Conservation (phyloP, 2,329 filamentous ascomycete species). For the Phyllosticta paracitricarpa region DNA sequence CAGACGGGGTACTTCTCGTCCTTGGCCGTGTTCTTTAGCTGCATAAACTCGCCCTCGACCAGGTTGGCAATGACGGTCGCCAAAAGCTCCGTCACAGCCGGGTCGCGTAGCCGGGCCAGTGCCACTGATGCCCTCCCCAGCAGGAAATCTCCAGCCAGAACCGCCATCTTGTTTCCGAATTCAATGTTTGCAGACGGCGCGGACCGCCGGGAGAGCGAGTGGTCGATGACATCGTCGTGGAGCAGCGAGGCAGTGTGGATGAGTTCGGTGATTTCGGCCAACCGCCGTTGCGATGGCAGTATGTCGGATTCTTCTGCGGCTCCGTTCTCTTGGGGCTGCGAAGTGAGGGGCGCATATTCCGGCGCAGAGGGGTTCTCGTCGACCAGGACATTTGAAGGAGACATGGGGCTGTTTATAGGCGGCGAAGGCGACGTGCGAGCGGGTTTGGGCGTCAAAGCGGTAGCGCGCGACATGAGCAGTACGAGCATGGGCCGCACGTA, state of each 20-base stretch:
- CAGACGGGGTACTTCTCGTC: conserved; percentile 78
- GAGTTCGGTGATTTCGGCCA: conserved; percentile 94
- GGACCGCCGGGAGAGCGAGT: conserved; percentile 74
- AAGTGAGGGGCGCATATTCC: conserved; percentile 44
- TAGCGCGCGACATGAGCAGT: conserved; percentile 90
- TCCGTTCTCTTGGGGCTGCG: conserved; percentile 17
- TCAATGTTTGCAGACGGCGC: conserved; percentile 83
- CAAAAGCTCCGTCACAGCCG: conserved; percentile 88
- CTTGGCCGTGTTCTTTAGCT: conserved; percentile 87
- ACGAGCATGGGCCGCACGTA: conserved; percentile 92
- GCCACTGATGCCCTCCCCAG: conserved; percentile 89
- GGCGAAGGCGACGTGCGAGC: conserved; percentile 19
- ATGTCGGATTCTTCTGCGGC: conserved; percentile 51
- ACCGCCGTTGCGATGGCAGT: conserved; percentile 79
- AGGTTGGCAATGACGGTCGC: conserved; percentile 96
- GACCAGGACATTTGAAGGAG: conserved; percentile 52
- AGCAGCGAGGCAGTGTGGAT: conserved; percentile 95
- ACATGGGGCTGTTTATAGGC: conserved; percentile 49
- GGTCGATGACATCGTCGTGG: conserved; percentile 97
- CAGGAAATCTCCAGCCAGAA: conserved; percentile 92
- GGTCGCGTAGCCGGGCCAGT: conserved; percentile 77
- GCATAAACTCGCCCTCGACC: conserved; percentile 99
- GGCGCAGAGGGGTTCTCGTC: conserved; percentile 68
- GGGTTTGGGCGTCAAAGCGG: conserved; percentile 62
- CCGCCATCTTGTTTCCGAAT: conserved; percentile 99